phyloP scores from a whole-genome alignment of 2,329 filamentous ascomycete genomes.

The Fusarium staphyleae region DNA sequence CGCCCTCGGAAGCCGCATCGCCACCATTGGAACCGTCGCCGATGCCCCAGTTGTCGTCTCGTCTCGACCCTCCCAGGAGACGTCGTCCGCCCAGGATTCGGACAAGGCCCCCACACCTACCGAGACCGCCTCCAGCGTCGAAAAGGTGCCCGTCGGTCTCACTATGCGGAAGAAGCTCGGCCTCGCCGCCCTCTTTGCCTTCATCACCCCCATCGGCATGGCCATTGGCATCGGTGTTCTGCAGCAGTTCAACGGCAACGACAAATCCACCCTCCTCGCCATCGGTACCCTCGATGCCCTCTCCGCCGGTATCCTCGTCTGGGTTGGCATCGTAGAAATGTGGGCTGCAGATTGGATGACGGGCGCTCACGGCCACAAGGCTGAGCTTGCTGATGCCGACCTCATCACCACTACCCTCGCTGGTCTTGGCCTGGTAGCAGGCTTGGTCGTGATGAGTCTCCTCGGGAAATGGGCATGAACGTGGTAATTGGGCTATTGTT shows the following conservation, averaged over 20 bases:
- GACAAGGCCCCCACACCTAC: constrained; percentile 41
- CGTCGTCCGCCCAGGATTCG: constrained; percentile 27
- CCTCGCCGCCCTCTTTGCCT: constrained; percentile 69
- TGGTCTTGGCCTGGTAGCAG: constrained; percentile 62
- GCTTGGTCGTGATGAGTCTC: constrained; percentile 74
- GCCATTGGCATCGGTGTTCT: constrained; percentile 79
- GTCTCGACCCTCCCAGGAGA: constrained; percentile 32
- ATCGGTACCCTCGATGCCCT: constrained; percentile 77
- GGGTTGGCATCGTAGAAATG: constrained; percentile 83
- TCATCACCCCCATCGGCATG: constrained; percentile 81
- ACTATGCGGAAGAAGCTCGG: constrained; percentile 60
- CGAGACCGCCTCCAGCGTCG: constrained; percentile 29
- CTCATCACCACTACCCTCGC: constrained; percentile 57
- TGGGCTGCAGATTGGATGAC: constrained; percentile 76
- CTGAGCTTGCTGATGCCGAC: constrained; percentile 62
- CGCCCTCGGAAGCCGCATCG: constrained; percentile 75
- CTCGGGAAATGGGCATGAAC: constrained; percentile 77
- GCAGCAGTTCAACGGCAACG: constrained; percentile 75
- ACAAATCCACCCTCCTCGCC: constrained; percentile 71
- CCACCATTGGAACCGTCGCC: constrained; percentile 56
- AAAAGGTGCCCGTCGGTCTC: constrained; percentile 35
- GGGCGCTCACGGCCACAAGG: constrained; percentile 49
- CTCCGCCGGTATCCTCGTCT: constrained; percentile 78
- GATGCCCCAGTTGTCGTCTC: constrained; percentile 29
- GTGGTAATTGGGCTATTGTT: background rate